phyloP scores from a whole-genome alignment of 257 asterid genomes.

The Pogostemon cablin region DNA sequence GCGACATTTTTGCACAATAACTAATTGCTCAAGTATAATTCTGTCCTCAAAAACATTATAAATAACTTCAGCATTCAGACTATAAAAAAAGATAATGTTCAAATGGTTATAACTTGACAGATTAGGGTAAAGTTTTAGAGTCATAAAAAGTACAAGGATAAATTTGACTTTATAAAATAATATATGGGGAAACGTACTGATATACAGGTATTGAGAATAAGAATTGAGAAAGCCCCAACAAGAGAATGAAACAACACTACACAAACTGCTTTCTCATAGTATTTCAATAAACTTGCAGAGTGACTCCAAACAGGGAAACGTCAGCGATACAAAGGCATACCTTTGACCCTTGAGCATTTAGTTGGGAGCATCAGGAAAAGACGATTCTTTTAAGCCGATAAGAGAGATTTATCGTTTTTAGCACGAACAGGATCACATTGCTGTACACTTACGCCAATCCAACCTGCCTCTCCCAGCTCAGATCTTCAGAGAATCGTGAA shows the following conservation, averaged over 20 bases:
- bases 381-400: not conserved
- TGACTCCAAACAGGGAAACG: constrained; percentile 3
- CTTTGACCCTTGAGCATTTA: constrained; percentile 26
- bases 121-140: too few relatives aligned
- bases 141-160: too few relatives aligned
- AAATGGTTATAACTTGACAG: too few relatives aligned
- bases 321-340: constrained; percentile 18
- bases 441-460: constrained; percentile 45
- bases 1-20: too few relatives aligned
- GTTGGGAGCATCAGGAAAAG: not conserved
- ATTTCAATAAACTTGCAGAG: constrained; percentile 5
- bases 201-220: not conserved
- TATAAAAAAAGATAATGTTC: too few relatives aligned
- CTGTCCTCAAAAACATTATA: too few relatives aligned
- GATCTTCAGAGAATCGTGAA: constrained; percentile 73
- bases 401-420: constrained; percentile 4
- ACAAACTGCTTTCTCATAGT: constrained; percentile 1
- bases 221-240: not conserved
- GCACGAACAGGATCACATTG: constrained; percentile 23
- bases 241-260: not conserved
- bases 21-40: too few relatives aligned
- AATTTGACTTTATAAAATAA: too few relatives aligned
- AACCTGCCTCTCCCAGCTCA: constrained; percentile 81
- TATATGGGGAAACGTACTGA: too few relatives aligned
- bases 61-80: too few relatives aligned